Base-by-base conservation (phyloP, 2,329 filamentous ascomycete species). In the Monosporascus sp. region DNA sequence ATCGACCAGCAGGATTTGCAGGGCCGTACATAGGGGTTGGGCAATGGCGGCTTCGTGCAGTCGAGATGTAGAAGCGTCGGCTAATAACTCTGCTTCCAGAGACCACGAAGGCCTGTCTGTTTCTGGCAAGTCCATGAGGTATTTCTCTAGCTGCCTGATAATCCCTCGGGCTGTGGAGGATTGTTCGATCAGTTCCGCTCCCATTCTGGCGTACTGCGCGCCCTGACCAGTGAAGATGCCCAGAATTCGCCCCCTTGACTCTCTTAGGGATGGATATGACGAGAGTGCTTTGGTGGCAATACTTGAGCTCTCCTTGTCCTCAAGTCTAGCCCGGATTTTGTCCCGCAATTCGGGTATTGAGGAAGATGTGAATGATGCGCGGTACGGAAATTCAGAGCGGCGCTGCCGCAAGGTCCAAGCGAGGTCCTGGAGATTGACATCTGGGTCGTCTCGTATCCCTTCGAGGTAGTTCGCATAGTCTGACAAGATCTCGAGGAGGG, bases 11-110 rank as follows among this genome's bases (percentile, higher is more conserved):
- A 61, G 53, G 3, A 67, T 54, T 49, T 70, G 63, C 0, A 70
- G 37, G 0, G 63, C 67, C 1, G 68, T 70, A 25, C 66, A 69
- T 0, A 68, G 53, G 0, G 68, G 64, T 38, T 70, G 68, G 4
- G 67, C 64, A 11, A 68, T 44, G 15, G 62, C 64, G 1, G 65
- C 64, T 8, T 63, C 50, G 24, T 57, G 43, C 2, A 67, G 49
- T 2, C 56, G 55, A 2, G 55, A 59, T 6, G 15, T 49, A 3
- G 50, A 52, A 9, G 46, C n/a, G 15, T 55, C 48, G 38, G 38
- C 38, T 14, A 41, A 17, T 5, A 68, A 50, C 52, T 68, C 60
- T 3, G 65, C 60, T 8, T 22, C n/a, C 5, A 70, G 43, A 1
- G 50, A 53, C 67, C 67, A 71, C 0, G 50, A 20, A 5, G 60